Base-by-base conservation (phyloP, 805 yeast genomes). In the Cyberlindnera lachancei region DNA sequence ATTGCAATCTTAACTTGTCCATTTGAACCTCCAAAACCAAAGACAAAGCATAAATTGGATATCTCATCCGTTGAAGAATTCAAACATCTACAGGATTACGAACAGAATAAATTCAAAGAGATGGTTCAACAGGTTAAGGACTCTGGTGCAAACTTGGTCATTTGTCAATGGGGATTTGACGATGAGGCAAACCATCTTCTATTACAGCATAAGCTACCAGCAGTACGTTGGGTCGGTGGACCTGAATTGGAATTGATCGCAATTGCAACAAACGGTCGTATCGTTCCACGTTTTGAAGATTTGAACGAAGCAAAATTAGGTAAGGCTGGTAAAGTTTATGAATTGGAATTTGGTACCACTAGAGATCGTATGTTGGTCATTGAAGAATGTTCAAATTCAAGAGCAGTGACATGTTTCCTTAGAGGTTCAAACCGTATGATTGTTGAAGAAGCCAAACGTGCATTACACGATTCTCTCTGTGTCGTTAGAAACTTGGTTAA, bases 111-210 rank as follows among this genome's bases (percentile, higher is more conserved):
- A 58, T 92, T 92, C 55, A 73, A 68, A 54, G 86, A 84, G 56
- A 92, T 92, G 98, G 87, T 92, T 38, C 68, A 79, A 38, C 63
- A 68, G 41, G 94, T 92, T 34, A 88, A 92, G 61, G 73, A 70
- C 17, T 70, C 95, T 0, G 97, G 97, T 25, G 97, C 98, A 18
- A 90, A 88, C 58, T 74, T 90, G 35, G 98, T 90, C 32, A 90
- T 94, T 24, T 92, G 98, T 64, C 98, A 90, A 65, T 90, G 98
- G 98, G 98, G 98, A 13, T 92, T 90, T 51, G 98, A 90, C 59
- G 98, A 90, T 58, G 98, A 90, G 66, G 97, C 97, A 25, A 90
- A 90, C 62, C 96, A 92, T 60, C 63, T 92, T 55, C 68, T 92
- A 38, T 66, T 88, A 46, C 82, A 90, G 49, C 86, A 90, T 59